Evolutionary conservation across 73 alveolate genomes (phyloP), one percentile per base, ranked within the genome.

Genomic region (Loxodes magnus): DNA sequence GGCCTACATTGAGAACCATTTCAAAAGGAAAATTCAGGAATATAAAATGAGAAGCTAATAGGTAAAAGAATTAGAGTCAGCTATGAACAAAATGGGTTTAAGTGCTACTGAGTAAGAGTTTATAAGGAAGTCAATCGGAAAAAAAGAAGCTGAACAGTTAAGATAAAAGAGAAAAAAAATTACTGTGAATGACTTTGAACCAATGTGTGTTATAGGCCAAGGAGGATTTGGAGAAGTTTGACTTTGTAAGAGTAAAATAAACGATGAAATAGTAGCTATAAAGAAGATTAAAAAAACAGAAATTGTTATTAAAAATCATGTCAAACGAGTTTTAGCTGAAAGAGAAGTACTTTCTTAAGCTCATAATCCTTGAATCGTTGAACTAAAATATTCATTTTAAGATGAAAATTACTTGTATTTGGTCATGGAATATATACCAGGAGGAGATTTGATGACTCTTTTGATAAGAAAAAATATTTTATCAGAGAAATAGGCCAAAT

Each of bases 161-260:
- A 31, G 41, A 31, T 7, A 31, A 31, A 31, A 31, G 7, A 7
- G 41, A 31, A 31, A 31, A 31, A 31, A 31, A 31, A n/a, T 31
- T n/a, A 9, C 41, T 9, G 10, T 31, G 7, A 9, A 9, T n/a
- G 90, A 77, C 50, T 75, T 67, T 36, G 88, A 75, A 23, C 79
- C 82, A 16, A 57, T 68, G 22, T 39, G 66, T 15, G 71, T 77
- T 4, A 69, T 77, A n/a, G 90, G 90, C 27, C 71, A 90, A 64
- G 94, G 94, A 10, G 94, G 90, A 3, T 80, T 80, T 48, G 94
- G 94, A 5, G 94, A 80, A 68, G 94, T 80, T 5, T 53, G 90
- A 35, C 79, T 67, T 30, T 56, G 74, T 31, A 43, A 76, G 35
- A 39, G 46, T 28, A 67, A 67, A 43, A 29, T 43, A n/a, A 43